Evolutionary conservation across 352 stramenopile genomes (phyloP).

Genomic region (Phytophthora sansomeana): DNA sequence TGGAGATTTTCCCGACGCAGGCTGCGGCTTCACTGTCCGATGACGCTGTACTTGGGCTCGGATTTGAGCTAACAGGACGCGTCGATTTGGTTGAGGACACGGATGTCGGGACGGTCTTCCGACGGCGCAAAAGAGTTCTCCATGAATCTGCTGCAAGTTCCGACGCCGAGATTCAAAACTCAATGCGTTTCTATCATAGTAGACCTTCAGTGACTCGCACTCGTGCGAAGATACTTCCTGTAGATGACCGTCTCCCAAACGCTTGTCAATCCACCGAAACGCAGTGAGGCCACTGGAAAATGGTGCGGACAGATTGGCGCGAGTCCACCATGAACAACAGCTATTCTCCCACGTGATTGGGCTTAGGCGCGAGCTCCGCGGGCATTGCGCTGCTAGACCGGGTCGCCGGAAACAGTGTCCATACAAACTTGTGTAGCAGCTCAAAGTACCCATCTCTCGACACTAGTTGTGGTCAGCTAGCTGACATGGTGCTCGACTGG

Average conservation of each 20-base stretch:
- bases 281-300: background rate
- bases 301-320: background rate
- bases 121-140: background rate
- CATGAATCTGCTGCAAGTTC: background rate
- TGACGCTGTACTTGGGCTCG: background rate
- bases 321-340: background rate
- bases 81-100: background rate
- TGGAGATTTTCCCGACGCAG: background rate
- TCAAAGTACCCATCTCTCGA: background rate
- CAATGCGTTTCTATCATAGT: background rate
- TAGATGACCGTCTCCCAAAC: background rate
- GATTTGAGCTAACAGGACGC: background rate
- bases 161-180: background rate
- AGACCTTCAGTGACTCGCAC: background rate
- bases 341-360: slow-evolving; percentile 7
- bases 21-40: background rate
- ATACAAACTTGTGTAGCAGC: background rate
- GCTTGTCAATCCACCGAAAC: background rate
- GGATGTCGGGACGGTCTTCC: background rate
- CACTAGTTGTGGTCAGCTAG: slow-evolving; percentile 13
- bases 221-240: no score
- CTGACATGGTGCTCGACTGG: slow-evolving; percentile 11
- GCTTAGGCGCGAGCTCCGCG: background rate
- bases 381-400: slow-evolving; percentile 15
- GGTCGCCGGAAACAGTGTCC: background rate